Evolutionary conservation across 139 green algal species (phyloP), one percentile per base, ranked within the genome.

Genomic region (Chlorella sorokiniana): DNA sequence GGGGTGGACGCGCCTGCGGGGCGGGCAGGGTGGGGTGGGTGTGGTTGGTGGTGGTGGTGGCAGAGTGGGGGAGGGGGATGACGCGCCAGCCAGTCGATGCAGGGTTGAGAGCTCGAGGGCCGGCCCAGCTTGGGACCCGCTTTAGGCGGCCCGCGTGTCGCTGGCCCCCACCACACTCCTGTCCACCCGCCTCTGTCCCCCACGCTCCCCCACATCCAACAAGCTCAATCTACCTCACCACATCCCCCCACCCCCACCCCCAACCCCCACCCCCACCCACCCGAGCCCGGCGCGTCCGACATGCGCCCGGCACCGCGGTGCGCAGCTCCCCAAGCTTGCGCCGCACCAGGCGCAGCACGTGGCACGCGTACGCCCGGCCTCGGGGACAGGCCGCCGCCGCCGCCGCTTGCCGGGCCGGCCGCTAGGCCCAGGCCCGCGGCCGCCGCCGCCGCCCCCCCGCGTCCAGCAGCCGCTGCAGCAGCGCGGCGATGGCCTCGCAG

Each of bases 301-400:
- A 76, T 70, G 48, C 81, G 45, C 2, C 65, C 86, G 85, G 87
- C 82, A 87, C 67, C 35, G 65, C 48, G 37, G 73, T 56, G 23
- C 70, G 72, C 59, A 82, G 83, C 82, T 88, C 81, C 22, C 63
- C 31, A 42, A 91, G 87, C 86, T 94, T 94, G 35, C 86, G 84
- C 20, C 65, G 40, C 31, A 93, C 82, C 61, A 94, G 81, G 6
- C 71, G 77, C 83, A 91, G 85, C n/a, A 82, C 78, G 0, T 31
- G 54, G 40, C 87, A 40, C 70, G 85, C 59, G 18, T 79, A 80
- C 33, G 87, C 72, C 59, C 79, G 8, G 76, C 79, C 80, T 86
- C 83, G 25, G 81, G n/a, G 44, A 89, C 87, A 81, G 83, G 42
- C 41, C 84, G 85, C 45, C 78, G 81, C 41, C 33, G 31, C 23